These are phyloP conservation scores for Zygosaccharomyces bisporus DNA, from an alignment of 805 yeast species.

Conservation along the genomic window DNA sequence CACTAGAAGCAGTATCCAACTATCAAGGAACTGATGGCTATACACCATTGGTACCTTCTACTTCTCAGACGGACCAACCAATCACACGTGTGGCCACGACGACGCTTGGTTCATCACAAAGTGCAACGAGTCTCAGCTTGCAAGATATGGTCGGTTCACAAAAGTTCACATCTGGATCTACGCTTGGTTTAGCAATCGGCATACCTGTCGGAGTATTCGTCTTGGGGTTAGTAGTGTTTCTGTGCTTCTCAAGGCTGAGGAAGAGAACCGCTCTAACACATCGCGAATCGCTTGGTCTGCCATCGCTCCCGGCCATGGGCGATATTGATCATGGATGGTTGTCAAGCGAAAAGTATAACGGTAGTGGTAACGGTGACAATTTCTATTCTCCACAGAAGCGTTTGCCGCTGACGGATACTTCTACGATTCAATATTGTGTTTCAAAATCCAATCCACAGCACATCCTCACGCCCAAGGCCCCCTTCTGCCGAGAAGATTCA, in stretches of 20 bases:
- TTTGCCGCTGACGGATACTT: constrained; percentile 14
- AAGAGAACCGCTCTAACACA: constrained; percentile 6
- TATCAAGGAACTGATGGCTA: constrained; percentile 4
- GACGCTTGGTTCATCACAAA: background rate
- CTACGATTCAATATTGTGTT: constrained; percentile 24
- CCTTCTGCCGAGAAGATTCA: constrained; percentile 2
- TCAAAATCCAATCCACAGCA: constrained; percentile 17
- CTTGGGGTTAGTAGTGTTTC: constrained; percentile 21
- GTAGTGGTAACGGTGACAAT: constrained; percentile 1
- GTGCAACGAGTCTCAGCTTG: constrained; percentile 4
- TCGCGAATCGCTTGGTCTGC: background rate
- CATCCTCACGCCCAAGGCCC: constrained; percentile 23
- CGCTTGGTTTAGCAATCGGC: constrained; percentile 32
- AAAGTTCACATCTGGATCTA: constrained; percentile 14
- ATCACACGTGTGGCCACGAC: constrained; percentile 1
- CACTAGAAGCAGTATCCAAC: constrained; percentile 5
- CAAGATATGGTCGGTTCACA: constrained; percentile 7
- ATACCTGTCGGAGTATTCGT: constrained; percentile 32
- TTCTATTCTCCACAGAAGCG: constrained; percentile 9
- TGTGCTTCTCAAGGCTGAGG: constrained; percentile 19
- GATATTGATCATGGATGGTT: constrained; percentile 14
- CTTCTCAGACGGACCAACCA: background rate
- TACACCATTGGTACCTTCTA: constrained; percentile 2
- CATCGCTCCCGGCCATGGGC: background rate
- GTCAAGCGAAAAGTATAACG: constrained; percentile 4